These are phyloP conservation scores for Priceomyces melissophilus DNA, from an alignment of 805 yeast genomes.

Conservation along the genomic window DNA sequence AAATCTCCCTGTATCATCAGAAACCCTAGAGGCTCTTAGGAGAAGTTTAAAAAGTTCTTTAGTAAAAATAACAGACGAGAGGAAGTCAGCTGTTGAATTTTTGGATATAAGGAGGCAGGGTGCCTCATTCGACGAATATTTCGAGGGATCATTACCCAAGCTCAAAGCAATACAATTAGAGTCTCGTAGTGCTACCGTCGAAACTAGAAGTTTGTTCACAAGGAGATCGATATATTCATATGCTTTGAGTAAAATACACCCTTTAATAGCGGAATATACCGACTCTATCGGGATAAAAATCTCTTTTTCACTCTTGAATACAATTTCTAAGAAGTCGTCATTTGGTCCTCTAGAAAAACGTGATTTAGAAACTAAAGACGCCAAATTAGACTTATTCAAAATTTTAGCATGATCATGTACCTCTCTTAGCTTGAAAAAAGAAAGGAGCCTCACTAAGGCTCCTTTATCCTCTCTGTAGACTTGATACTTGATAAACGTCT, in stretches of 20 bases:
- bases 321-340: conserved; percentile 4
- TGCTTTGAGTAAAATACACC: conserved; percentile 23
- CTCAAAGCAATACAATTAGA: conserved; percentile 6
- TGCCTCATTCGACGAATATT: conserved; percentile 2
- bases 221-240: conserved; percentile 30
- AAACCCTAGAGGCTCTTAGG: conserved; percentile 18
- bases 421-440: conserved; percentile 24
- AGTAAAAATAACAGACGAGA: conserved; percentile 17
- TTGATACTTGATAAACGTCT: conserved; percentile 24
- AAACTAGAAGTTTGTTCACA: conserved; percentile 28
- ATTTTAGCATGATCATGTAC: conserved; percentile 19
- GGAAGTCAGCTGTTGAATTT: conserved; percentile 9
- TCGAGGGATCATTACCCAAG: conserved; percentile 8
- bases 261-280: conserved; percentile 24
- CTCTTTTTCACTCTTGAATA: conserved; percentile 10
- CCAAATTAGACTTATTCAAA: conserved; percentile 14
- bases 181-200: conserved; percentile 13
- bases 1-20: conserved; percentile 30
- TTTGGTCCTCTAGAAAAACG: conserved; percentile 11
- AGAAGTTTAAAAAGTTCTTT: conserved; percentile 19
- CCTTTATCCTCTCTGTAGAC: conserved; percentile 14
- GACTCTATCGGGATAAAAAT: conserved; percentile 16
- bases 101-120: conserved; percentile 12
- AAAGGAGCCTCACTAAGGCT: conserved; percentile 22
- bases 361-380: conserved; percentile 25